A percentile compares a stretch with the other conserved stretches of the same genome.
These are phyloP conservation scores for Candida patagonica DNA, from an alignment of 805 yeast species.

Conservation along the genomic window DNA sequence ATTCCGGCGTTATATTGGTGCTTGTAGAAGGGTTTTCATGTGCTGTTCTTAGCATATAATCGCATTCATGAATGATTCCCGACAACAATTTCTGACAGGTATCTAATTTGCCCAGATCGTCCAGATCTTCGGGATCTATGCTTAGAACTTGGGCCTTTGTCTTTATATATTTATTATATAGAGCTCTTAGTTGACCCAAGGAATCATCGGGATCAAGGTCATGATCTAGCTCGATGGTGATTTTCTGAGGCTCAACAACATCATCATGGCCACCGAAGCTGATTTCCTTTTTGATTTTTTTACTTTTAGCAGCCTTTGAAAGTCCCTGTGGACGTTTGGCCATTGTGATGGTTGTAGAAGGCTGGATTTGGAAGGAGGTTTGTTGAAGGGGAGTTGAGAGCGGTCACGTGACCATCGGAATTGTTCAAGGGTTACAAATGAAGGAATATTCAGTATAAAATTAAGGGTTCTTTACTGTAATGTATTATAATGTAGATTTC, in stretches of 20 bases:
- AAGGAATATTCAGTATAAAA: too few relatives aligned
- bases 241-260: conserved; percentile 11
- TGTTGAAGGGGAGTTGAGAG: too few relatives aligned
- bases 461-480: too few relatives aligned
- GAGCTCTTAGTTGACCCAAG: conserved; percentile 60
- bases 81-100: conserved; percentile 29
- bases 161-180: conserved; percentile 53
- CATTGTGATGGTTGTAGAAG: too few relatives aligned
- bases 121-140: conserved; percentile 4
- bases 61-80: conserved; percentile 91
- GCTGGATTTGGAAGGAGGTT: too few relatives aligned
- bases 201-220: conserved; percentile 71
- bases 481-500: too few relatives aligned
- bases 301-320: conserved; percentile 48
- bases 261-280: background rate
- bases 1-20: conserved; percentile 28
- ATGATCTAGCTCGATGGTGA: conserved; percentile 60
- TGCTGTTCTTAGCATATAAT: conserved; percentile 44
- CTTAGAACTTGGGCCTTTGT: background rate
- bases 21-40: conserved; percentile 13
- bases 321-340: conserved; percentile 61
- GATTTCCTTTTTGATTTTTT: conserved; percentile 29
- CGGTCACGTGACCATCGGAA: too few relatives aligned
- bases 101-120: background rate
- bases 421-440: too few relatives aligned